A percentile compares a stretch with the other conserved stretches of the same genome.
Conservation (phyloP, 108 stramenopile species). For the Epithemia pelagica region DNA sequence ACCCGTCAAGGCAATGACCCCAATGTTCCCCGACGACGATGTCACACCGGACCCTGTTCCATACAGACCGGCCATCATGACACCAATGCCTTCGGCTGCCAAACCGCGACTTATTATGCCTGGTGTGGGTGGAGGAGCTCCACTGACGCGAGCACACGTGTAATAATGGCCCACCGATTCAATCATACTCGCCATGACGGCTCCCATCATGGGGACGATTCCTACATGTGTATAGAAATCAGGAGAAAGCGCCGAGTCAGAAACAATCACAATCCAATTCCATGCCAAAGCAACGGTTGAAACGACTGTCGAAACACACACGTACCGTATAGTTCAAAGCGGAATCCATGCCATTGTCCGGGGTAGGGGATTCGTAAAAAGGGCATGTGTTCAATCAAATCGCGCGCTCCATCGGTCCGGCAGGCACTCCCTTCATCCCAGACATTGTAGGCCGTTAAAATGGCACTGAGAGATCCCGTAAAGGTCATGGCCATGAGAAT, state of each 20-base stretch:
- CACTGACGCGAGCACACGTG: constrained; percentile 20
- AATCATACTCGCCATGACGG: constrained; percentile 22
- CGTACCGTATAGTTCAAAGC: constrained; percentile 4
- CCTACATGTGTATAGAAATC: constrained; percentile 5
- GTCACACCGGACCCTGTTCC: constrained; percentile 27
- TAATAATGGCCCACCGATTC: constrained; percentile 33
- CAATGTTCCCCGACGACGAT: constrained; percentile 29
- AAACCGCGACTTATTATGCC: constrained; percentile 31
- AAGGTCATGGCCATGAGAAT: constrained; percentile 22
- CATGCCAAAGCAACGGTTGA: neutral
- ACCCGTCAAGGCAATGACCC: constrained; percentile 29
- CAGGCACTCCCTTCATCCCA: constrained; percentile 33
- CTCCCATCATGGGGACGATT: constrained; percentile 30
- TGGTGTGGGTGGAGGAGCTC: constrained; percentile 32
- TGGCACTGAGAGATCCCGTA: constrained; percentile 22
- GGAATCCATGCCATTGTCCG: constrained; percentile 19
- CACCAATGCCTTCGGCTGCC: constrained; percentile 28
- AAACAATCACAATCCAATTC: no score
- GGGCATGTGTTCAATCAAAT: constrained; percentile 15
- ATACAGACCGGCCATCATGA: constrained; percentile 21
- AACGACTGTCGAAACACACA: neutral
- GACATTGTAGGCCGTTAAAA: constrained; percentile 25
- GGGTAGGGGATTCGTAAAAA: constrained; percentile 33
- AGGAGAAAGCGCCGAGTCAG: neutral
- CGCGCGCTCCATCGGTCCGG: constrained; percentile 16